Percentiles rank a stretch among this genome's conserved stretches.
Conservation (phyloP, 768 basidiomycete species). For the Punctularia strigosozonata region DNA sequence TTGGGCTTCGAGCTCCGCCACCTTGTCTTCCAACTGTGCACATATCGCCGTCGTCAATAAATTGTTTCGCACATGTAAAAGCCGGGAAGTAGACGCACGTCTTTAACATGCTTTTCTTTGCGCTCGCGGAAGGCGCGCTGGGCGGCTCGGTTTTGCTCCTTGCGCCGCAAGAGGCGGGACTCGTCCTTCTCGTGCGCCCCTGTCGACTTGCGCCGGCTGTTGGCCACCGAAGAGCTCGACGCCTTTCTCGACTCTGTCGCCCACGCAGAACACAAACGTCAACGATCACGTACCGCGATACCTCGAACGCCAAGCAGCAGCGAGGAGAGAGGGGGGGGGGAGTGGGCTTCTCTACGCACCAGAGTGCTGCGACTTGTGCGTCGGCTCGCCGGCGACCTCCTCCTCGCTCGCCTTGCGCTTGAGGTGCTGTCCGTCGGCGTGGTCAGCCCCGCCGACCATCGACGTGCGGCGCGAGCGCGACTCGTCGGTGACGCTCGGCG, state of each 20-base stretch:
- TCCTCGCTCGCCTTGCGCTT: conserved; percentile 74
- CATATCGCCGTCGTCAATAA: conserved; percentile 2
- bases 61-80: conserved; percentile 1
- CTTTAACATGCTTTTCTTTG: conserved; percentile 95
- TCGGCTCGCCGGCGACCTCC: conserved; percentile 52
- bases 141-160: conserved; percentile 95
- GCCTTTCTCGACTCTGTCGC: too few relatives aligned
- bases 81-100: conserved; percentile 43
- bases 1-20: conserved; percentile 76
- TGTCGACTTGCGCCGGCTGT: conserved; percentile 30
- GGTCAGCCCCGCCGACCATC: conserved; percentile 27
- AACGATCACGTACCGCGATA: too few relatives aligned
- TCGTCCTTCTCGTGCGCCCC: conserved; percentile 52
- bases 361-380: conserved; percentile 54
- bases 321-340: not conserved
- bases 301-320: conserved; percentile 6
- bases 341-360: conserved; percentile 24
- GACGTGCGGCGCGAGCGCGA: conserved; percentile 20
- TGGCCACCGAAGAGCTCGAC: too few relatives aligned
- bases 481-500: conserved; percentile 36
- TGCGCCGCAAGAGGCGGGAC: conserved; percentile 69
- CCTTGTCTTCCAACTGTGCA: conserved; percentile 77
- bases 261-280: too few relatives aligned
- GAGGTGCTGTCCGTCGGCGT: conserved; percentile 37
- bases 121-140: conserved; percentile 96